A percentile compares a stretch with the other conserved stretches of the same genome.
These are phyloP conservation scores for Metarhizium brunneum DNA, from an alignment of 2,329 filamentous ascomycete species.

Conservation along the genomic window DNA sequence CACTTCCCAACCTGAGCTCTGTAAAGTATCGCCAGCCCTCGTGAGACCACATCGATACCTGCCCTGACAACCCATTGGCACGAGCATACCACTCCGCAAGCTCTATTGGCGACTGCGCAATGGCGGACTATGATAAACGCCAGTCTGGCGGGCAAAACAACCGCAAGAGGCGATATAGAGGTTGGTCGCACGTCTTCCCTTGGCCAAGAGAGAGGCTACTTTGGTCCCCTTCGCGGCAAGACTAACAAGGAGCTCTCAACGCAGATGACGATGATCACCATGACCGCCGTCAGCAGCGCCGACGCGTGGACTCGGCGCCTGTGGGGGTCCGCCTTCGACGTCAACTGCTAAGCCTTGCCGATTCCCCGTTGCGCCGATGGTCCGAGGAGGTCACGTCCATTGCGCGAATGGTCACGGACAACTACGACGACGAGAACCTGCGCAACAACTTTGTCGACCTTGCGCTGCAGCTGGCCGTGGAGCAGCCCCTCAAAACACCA, in stretches of 20 bases:
- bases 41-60: background rate
- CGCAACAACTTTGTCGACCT: slow-evolving; percentile 65
- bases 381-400: slow-evolving; percentile 70
- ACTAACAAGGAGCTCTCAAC: slow-evolving; percentile 2
- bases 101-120: slow-evolving; percentile 8
- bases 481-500: slow-evolving; percentile 97
- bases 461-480: slow-evolving; percentile 65
- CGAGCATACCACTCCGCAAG: background rate
- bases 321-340: slow-evolving; percentile 63
- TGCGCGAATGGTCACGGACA: slow-evolving; percentile 68
- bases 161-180: slow-evolving; percentile 73
- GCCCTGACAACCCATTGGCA: background rate
- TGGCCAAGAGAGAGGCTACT: no score
- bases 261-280: slow-evolving; percentile 66
- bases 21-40: background rate
- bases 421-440: slow-evolving; percentile 77
- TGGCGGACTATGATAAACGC: slow-evolving; percentile 52
- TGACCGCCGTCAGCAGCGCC: slow-evolving; percentile 63
- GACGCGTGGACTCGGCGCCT: slow-evolving; percentile 63
- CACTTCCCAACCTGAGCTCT: background rate
- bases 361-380: slow-evolving; percentile 68
- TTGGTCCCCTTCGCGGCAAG: background rate
- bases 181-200: slow-evolving; percentile 33
- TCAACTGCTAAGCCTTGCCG: slow-evolving; percentile 71
- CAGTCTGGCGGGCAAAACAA: slow-evolving; percentile 45